phyloP scores from a whole-genome alignment of 257 asterid species.

The Schizonepeta tenuifolia region DNA sequence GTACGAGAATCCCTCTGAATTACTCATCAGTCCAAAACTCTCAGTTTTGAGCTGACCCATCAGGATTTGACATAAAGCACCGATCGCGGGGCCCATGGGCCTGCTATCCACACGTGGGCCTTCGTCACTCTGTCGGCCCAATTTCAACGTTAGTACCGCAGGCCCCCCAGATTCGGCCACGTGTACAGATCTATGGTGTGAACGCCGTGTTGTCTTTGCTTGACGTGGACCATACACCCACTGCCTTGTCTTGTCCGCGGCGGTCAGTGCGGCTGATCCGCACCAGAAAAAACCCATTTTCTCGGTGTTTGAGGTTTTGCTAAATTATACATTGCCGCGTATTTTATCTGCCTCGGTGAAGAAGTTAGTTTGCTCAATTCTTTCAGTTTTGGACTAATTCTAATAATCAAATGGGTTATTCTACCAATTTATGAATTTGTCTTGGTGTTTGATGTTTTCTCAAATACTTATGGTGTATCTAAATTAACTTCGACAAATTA shows the following conservation, averaged over 20 bases:
- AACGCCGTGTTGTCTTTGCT: slow-evolving; percentile 29
- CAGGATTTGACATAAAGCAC: slow-evolving; percentile 54
- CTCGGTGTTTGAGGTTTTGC: neutral
- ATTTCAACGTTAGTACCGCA: slow-evolving; percentile 24
- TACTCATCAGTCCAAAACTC: slow-evolving; percentile 37
- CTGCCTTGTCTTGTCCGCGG: slow-evolving; percentile 41
- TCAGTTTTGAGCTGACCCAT: slow-evolving; percentile 42
- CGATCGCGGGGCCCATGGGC: slow-evolving; percentile 42
- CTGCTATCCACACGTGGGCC: slow-evolving; percentile 51
- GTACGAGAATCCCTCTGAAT: slow-evolving; percentile 66
- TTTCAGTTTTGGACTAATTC: too few species aligned
- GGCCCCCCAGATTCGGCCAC: slow-evolving; percentile 21
- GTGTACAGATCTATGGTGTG: slow-evolving; percentile 28
- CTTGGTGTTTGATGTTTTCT: too few species aligned
- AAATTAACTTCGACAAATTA: too few species aligned
- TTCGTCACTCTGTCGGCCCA: slow-evolving; percentile 58
- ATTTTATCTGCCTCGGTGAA: neutral
- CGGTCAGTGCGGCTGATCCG: slow-evolving; percentile 26
- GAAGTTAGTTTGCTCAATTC: too few species aligned
- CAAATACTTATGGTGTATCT: too few species aligned
- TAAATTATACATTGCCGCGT: neutral
- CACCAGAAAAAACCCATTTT: neutral
- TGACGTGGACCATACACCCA: slow-evolving; percentile 62
- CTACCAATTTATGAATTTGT: too few species aligned
- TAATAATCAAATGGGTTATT: too few species aligned